These are phyloP conservation scores for Tothia fuscella DNA, from an alignment of 2,329 filamentous ascomycete species.

Conservation along the genomic window DNA sequence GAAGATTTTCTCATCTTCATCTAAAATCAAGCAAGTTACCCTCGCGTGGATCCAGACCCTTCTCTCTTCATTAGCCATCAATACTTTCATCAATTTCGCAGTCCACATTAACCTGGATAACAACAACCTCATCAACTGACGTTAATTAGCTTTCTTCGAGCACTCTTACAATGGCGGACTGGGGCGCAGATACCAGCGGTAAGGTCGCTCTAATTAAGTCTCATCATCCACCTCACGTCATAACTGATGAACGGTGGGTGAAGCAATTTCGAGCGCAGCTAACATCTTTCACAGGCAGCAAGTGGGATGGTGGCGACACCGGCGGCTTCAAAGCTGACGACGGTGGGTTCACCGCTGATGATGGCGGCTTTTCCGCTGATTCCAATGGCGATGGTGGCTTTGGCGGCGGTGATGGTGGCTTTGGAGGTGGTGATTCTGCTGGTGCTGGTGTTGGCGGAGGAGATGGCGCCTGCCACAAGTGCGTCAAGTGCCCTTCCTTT, in stretches of 20 bases:
- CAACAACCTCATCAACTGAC: neutral
- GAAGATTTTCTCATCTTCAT: too few relatives aligned
- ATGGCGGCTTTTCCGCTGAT: conserved; percentile 13
- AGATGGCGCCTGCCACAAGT: conserved; percentile 30
- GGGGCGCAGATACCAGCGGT: neutral
- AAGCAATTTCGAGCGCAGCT: neutral
- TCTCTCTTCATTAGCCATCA: neutral
- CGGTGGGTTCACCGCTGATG: conserved; percentile 7
- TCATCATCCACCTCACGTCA: neutral
- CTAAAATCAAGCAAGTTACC: too few relatives aligned
- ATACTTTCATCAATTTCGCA: neutral
- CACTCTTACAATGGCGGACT: too few relatives aligned
- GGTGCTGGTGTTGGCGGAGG: conserved; percentile 18
- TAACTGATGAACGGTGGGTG: neutral
- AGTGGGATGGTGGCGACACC: neutral
- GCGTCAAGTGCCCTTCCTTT: conserved; percentile 17
- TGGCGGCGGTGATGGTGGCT: conserved; percentile 13
- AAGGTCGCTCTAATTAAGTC: neutral
- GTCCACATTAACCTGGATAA: neutral
- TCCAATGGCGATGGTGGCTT: conserved; percentile 13
- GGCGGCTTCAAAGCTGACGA: neutral
- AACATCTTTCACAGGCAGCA: neutral
- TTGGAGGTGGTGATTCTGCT: conserved; percentile 14
- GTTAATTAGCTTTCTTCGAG: neutral
- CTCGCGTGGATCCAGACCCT: too few relatives aligned